Conservation (phyloP, 352 stramenopile genomes). For the Aphanomyces astaci region DNA sequence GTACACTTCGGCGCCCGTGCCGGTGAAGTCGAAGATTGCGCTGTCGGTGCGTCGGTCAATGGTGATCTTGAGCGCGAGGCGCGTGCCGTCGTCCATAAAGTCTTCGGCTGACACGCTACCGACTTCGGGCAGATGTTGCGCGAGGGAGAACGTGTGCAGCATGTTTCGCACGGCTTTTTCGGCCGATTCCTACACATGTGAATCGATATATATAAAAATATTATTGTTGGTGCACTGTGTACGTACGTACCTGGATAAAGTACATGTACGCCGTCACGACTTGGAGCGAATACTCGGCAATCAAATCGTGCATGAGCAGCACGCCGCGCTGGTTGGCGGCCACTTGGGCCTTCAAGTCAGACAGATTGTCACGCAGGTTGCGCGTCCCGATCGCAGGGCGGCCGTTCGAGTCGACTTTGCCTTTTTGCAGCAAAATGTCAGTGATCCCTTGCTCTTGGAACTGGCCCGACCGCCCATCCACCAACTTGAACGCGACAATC, state of each 20-base stretch:
- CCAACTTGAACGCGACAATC: slow-evolving; percentile 99
- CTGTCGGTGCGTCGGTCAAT: slow-evolving; percentile 89
- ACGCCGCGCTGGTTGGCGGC: slow-evolving; percentile 97
- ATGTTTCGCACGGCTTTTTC: slow-evolving; percentile 94
- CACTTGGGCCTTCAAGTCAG: slow-evolving; percentile 96
- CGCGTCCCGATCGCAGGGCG: slow-evolving; percentile 88
- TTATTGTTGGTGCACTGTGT: too few species aligned
- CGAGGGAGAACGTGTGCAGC: slow-evolving; percentile 90
- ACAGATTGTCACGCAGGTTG: slow-evolving; percentile 97
- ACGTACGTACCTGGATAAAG: slow-evolving; percentile 96
- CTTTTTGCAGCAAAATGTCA: slow-evolving; percentile 91
- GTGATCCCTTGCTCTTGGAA: slow-evolving; percentile 97
- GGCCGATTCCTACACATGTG: slow-evolving; percentile 52
- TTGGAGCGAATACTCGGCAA: slow-evolving; percentile 91
- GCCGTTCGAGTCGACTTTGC: slow-evolving; percentile 64
- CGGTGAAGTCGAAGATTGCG: slow-evolving; percentile 96
- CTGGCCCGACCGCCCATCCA: slow-evolving; percentile 86
- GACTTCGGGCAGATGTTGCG: slow-evolving; percentile 60
- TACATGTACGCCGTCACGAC: slow-evolving; percentile 98
- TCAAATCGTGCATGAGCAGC: slow-evolving; percentile 91
- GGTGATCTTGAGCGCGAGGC: slow-evolving; percentile 92
- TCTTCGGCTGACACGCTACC: slow-evolving; percentile 91
- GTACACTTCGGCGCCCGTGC: slow-evolving; percentile 94
- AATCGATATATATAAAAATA: too few species aligned
- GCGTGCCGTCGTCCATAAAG: slow-evolving; percentile 98